phyloP scores from a whole-genome alignment of 2,329 filamentous ascomycete genomes.

The Nigrospora osmanthi region DNA sequence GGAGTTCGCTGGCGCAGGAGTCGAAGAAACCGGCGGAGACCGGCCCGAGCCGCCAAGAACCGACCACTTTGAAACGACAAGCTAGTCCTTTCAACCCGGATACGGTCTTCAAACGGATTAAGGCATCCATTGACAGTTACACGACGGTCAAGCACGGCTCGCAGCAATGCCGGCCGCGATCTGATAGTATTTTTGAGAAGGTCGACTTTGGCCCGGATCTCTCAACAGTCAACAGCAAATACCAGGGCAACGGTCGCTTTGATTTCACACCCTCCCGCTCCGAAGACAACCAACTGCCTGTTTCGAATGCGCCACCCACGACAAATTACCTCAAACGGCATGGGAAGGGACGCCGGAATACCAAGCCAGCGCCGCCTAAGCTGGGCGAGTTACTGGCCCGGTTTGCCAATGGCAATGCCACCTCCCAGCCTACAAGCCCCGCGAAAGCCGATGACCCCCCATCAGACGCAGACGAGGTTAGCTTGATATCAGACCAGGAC shows the following conservation, averaged over 20 bases:
- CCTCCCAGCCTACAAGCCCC: slow-evolving; percentile 28
- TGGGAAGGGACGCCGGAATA: slow-evolving; percentile 29
- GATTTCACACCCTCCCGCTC: slow-evolving; percentile 30
- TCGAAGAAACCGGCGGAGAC: slow-evolving; percentile 15
- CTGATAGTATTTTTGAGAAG: slow-evolving; percentile 43
- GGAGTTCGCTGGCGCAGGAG: slow-evolving; percentile 42
- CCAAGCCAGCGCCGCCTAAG: slow-evolving; percentile 25
- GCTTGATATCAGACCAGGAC: slow-evolving; percentile 47
- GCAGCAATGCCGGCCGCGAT: slow-evolving; percentile 18
- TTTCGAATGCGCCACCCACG: slow-evolving; percentile 30
- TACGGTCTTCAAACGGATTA: slow-evolving; percentile 50
- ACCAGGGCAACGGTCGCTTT: slow-evolving; percentile 48
- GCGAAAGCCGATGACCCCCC: slow-evolving; percentile 27
- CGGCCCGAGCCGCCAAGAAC: slow-evolving; percentile 18
- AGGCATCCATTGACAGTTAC: slow-evolving; percentile 33
- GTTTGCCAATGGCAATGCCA: slow-evolving; percentile 24
- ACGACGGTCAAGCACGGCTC: slow-evolving; percentile 14
- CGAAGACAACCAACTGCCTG: slow-evolving; percentile 19
- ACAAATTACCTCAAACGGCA: slow-evolving; percentile 41
- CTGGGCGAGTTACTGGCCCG: slow-evolving; percentile 29
- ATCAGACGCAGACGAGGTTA: slow-evolving; percentile 41
- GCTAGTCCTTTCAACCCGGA: slow-evolving; percentile 50
- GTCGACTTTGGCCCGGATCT: slow-evolving; percentile 46
- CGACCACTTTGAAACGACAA: slow-evolving; percentile 36
- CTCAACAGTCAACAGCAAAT: slow-evolving; percentile 49